Evolutionary conservation across 805 yeast genomes (phyloP).

Genomic region (Kluyveromyces wickerhamii): DNA sequence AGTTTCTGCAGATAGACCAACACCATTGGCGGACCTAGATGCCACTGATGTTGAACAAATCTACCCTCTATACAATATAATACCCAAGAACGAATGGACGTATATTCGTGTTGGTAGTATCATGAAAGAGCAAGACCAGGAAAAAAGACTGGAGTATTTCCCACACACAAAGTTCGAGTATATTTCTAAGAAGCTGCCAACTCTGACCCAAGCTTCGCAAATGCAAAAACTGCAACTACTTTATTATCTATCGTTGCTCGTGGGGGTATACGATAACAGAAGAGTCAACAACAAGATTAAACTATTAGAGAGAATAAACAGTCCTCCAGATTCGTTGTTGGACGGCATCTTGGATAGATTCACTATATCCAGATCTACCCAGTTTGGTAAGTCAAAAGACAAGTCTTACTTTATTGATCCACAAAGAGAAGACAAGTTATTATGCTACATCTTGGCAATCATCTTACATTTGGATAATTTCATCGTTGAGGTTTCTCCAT

Average conservation of each 20-base stretch:
- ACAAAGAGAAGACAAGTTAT: slow-evolving; percentile 73
- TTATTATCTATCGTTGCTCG: slow-evolving; percentile 70
- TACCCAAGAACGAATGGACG: slow-evolving; percentile 58
- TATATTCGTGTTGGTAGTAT: slow-evolving; percentile 58
- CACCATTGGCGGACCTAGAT: slow-evolving; percentile 65
- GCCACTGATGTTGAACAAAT: slow-evolving; percentile 82
- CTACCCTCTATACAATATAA: slow-evolving; percentile 64
- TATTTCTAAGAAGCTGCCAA: slow-evolving; percentile 40
- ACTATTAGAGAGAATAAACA: slow-evolving; percentile 52
- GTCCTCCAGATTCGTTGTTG: slow-evolving; percentile 64
- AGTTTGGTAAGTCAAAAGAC: slow-evolving; percentile 66
- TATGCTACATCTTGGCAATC: slow-evolving; percentile 68
- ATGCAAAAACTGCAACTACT: slow-evolving; percentile 56
- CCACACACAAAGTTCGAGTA: slow-evolving; percentile 57
- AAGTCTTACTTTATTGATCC: slow-evolving; percentile 81
- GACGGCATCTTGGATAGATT: slow-evolving; percentile 68
- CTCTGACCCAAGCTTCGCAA: slow-evolving; percentile 37
- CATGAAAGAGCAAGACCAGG: slow-evolving; percentile 44
- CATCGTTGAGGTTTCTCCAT: slow-evolving; percentile 65
- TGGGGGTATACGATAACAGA: slow-evolving; percentile 74
- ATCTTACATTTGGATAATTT: slow-evolving; percentile 71
- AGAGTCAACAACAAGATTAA: slow-evolving; percentile 52
- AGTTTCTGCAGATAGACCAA: slow-evolving; percentile 66
- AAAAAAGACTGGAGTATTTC: slow-evolving; percentile 45
- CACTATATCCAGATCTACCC: slow-evolving; percentile 56